Evolutionary conservation across 345 rosid species (phyloP), one percentile per base, ranked within the genome.

Genomic region (Camelina neglecta): DNA sequence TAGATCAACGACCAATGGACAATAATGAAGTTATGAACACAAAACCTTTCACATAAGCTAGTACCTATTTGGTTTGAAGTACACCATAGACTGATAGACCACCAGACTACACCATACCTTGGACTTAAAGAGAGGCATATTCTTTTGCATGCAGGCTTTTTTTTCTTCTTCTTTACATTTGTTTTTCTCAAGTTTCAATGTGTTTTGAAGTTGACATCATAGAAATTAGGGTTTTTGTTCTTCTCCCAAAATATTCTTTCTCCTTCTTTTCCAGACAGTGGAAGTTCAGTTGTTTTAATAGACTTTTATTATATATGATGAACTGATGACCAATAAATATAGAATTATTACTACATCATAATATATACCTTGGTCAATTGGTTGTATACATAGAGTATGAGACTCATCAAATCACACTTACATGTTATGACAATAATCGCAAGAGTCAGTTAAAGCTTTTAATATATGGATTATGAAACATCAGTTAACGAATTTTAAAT

Each of bases 211-310:
- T 59, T 71, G 62, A 49, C 81, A 65, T 65, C 81, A 77, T 77
- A 38, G 75, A 71, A 64, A 77, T 41, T 77, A 38, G 76, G 73
- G 76, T 59, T 71, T 20, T 71, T 36, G 41, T 58, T 71, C 4
- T 71, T 71, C 68, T 72, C 73, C 76, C 81, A 5, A 77, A 29
- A 77, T 77, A 77, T 77, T 77, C 76, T 77, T 71, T 64, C 65
- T 60, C 57, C 67, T 70, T 50, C 55, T 77, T 71, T 58, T 31
- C 54, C 42, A 65, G 81, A 71, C 67, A 77, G 42, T 65, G 29
- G 72, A 71, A 48, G 76, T 77, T 77, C 72, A 11, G 31, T 62
- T 63, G 38, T 20, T 18, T 18, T 18, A 18, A 18, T 18, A 18
- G 18, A 18, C 18, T 18, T 18, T 18, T 18, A 18, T 18, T 18